Base-by-base conservation (phyloP, 768 basidiomycete species). In the Suillus paluster region DNA sequence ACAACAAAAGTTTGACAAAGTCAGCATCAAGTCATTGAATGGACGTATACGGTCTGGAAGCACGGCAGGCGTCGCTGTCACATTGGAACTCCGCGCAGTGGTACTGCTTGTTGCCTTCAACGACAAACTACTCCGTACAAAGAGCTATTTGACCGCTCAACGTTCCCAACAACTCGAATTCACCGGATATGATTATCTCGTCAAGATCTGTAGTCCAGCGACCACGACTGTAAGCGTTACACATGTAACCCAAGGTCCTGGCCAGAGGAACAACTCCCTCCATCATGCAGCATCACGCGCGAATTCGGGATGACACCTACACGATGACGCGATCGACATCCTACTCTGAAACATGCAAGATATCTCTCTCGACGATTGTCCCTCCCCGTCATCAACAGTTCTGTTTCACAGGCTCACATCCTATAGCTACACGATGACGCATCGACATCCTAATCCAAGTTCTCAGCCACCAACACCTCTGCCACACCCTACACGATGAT, bases 101-200 rank as follows among this genome's bases (percentile, higher is more conserved):
- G n/a, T n/a, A 53, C 46, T 55, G 58, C 58, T 46, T 63, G 45
- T 48, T 52, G 33, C 25, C 30, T 36, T 39, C 53, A 17, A 39
- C 57, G 48, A 64, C 65, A n/a, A n/a, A n/a, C 42, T 36, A 19
- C 53, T 11, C 46, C 48, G 45, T 58, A 42, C 53, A n/a, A 61
- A 63, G 55, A 57, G 49, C 55, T 46, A 49, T 64, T 42, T 58
- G 39, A 38, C 64, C 58, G 52, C 58, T 62, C 55, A 60, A 61
- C 63, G 36, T 44, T 36, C 50, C 30, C 23, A 36, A 60, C 21
- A 46, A 61, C 55, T 60, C 66, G 60, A 66, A n/a, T n/a, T n/a
- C n/a, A n/a, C 93, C 61, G 95, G 97, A 84, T 99, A 97, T 81
- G 97, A 98, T 77, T 99, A 91, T 83, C 89, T 99, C 68, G 98